phyloP scores from a whole-genome alignment of 345 rosid species.

The Pistacia atlantica region DNA sequence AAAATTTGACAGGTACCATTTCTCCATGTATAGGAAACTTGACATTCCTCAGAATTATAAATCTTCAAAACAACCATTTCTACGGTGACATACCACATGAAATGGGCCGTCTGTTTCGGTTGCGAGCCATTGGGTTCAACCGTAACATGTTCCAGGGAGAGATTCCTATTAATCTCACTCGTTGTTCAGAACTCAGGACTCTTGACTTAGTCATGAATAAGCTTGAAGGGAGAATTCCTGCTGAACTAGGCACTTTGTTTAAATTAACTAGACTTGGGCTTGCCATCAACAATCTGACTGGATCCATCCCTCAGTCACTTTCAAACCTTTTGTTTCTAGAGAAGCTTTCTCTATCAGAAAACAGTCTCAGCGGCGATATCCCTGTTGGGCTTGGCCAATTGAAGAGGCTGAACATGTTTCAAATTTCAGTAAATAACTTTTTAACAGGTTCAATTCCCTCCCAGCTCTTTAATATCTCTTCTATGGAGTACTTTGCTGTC shows the following conservation, averaged over 20 bases:
- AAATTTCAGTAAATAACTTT: conserved; percentile 17
- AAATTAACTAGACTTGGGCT: conserved; percentile 22
- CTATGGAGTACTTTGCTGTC: conserved; percentile 16
- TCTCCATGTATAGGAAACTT: conserved; percentile 34
- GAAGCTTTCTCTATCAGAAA: conserved; percentile 20
- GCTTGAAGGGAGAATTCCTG: conserved; percentile 30
- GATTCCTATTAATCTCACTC: conserved; percentile 26
- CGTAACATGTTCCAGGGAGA: conserved; percentile 30
- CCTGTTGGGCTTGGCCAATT: conserved; percentile 28
- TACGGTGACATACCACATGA: conserved; percentile 25
- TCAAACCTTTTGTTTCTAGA: conserved; percentile 22
- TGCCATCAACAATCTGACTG: conserved; percentile 26
- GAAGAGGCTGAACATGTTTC: conserved; percentile 20
- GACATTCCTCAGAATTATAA: conserved; percentile 20
- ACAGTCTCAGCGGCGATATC: conserved; percentile 27
- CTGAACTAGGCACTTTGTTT: conserved; percentile 24
- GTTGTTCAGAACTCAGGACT: conserved; percentile 24
- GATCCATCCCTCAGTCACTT: conserved; percentile 28
- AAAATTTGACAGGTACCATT: conserved; percentile 28
- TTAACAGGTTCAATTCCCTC: conserved; percentile 33
- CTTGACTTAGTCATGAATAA: conserved; percentile 24
- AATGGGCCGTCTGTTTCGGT: conserved; percentile 24
- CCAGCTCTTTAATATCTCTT: conserved; percentile 24
- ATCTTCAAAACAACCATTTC: conserved; percentile 27
- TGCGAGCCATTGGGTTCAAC: conserved; percentile 7